These are phyloP conservation scores for Westerdykella ornata DNA, from an alignment of 2,329 filamentous ascomycete genomes.

Conservation along the genomic window DNA sequence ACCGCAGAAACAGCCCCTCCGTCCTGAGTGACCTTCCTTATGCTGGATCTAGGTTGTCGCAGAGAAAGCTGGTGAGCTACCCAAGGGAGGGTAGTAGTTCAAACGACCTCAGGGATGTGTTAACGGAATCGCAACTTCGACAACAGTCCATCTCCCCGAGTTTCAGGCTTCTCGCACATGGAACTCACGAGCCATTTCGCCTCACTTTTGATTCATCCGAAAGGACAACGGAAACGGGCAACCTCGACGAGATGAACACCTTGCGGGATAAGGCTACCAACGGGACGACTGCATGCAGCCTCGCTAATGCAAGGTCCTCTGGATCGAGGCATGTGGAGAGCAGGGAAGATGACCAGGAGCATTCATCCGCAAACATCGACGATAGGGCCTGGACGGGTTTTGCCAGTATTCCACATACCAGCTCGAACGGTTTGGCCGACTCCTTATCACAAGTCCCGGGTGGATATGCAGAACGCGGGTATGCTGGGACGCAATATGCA, in stretches of 20 bases:
- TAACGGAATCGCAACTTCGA: not conserved
- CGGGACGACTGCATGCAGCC: not conserved
- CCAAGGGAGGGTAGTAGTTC: too few species aligned
- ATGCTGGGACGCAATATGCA: conserved; percentile 14
- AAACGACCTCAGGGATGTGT: too few species aligned
- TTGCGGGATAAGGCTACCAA: not conserved
- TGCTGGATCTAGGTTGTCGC: too few species aligned
- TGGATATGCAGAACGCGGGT: too few species aligned
- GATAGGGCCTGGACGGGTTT: conserved; percentile 23
- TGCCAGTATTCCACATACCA: conserved; percentile 15
- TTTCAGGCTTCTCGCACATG: too few species aligned
- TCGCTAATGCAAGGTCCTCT: conserved; percentile 10
- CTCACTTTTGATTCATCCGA: conserved; percentile 13
- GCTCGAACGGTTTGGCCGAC: conserved; percentile 7
- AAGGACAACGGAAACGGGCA: not conserved
- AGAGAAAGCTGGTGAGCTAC: too few species aligned
- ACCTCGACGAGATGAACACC: not conserved
- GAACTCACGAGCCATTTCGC: conserved; percentile 8
- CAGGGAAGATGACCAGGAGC: conserved; percentile 5
- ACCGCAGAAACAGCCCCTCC: too few species aligned
- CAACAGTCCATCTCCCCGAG: too few species aligned
- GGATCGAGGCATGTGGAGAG: conserved; percentile 5
- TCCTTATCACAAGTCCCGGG: too few species aligned
- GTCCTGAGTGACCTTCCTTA: too few species aligned
- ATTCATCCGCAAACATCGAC: conserved; percentile 18